A percentile compares a stretch with the other conserved stretches of the same genome.
Conservation (phyloP, 768 basidiomycete species). For the Trametes cubensis region DNA sequence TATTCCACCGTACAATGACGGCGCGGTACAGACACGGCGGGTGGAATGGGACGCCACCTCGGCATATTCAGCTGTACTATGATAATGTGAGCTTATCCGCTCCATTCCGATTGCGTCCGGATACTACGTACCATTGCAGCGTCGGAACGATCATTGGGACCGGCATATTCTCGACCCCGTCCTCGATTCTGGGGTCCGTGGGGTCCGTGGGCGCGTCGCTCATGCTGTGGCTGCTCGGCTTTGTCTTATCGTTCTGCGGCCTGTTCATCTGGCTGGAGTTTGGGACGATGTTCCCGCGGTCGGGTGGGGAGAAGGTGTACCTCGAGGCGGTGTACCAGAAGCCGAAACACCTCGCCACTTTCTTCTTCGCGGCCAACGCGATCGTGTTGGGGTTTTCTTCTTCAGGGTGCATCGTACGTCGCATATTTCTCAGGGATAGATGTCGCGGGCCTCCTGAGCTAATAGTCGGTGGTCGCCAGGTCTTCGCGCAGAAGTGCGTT, state of each 20-base stretch:
- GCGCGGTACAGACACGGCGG: conserved; percentile 44
- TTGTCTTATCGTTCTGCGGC: conserved; percentile 57
- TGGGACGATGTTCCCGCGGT: conserved; percentile 64
- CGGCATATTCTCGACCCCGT: conserved; percentile 64
- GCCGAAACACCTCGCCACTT: conserved; percentile 37
- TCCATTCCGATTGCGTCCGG: not conserved
- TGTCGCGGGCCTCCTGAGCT: no score
- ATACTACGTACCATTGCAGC: conserved; percentile 24
- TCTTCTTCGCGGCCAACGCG: conserved; percentile 38
- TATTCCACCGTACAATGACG: not conserved
- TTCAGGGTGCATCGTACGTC: conserved; percentile 29
- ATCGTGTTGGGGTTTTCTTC: conserved; percentile 42
- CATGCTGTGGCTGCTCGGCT: conserved; percentile 66
- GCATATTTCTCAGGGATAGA: no score
- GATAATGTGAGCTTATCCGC: conserved; percentile 42
- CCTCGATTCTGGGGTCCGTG: conserved; percentile 57
- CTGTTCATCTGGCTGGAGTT: conserved; percentile 66
- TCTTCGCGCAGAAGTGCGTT: conserved; percentile 34
- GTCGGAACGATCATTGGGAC: conserved; percentile 63
- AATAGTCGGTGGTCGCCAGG: conserved; percentile 17
- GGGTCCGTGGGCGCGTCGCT: conserved; percentile 63
- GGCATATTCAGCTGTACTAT: conserved; percentile 60
- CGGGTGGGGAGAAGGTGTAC: conserved; percentile 66
- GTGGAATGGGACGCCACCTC: conserved; percentile 59
- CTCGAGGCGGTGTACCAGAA: conserved; percentile 54